Conservation (phyloP, 1,284 basidiomycete genomes). For the Ganoderma meredithae region DNA sequence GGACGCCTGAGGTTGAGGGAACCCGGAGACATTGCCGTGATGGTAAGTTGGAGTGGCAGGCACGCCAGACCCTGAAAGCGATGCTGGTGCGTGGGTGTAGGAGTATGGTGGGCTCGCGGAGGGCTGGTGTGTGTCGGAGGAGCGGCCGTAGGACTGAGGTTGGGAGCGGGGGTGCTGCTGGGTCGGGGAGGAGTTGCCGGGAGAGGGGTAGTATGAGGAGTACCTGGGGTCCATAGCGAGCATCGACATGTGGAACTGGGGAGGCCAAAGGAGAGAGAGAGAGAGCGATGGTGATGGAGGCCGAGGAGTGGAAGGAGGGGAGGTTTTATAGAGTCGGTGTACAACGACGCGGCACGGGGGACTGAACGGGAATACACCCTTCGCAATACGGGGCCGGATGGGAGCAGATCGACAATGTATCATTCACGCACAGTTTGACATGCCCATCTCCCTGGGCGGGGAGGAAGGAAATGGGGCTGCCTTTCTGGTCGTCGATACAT, state of each 20-base stretch:
- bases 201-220: slow-evolving; percentile 27
- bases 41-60: slow-evolving; percentile 17
- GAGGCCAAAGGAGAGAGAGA: background rate
- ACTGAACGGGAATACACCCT: slow-evolving; percentile 25
- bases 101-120: slow-evolving; percentile 18
- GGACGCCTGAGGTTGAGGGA: slow-evolving; percentile 16
- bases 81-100: slow-evolving; percentile 16
- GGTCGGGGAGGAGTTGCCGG: slow-evolving; percentile 19
- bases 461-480: slow-evolving; percentile 22
- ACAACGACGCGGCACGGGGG: slow-evolving; percentile 12
- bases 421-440: slow-evolving; percentile 28
- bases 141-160: slow-evolving; percentile 21
- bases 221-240: slow-evolving; percentile 31
- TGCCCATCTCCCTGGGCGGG: slow-evolving; percentile 21
- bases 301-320: slow-evolving; percentile 13
- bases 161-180: slow-evolving; percentile 17
- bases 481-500: slow-evolving; percentile 18
- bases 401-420: slow-evolving; percentile 36
- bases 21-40: slow-evolving; percentile 11
- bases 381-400: slow-evolving; percentile 31
- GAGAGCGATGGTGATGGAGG: slow-evolving; percentile 13
- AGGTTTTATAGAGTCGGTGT: slow-evolving; percentile 1
- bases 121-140: slow-evolving; percentile 20
- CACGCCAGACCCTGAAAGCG: slow-evolving; percentile 14
- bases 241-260: slow-evolving; percentile 21